Percentiles rank a stretch among this genome's conserved stretches.
phyloP scores from a whole-genome alignment of 1,284 basidiomycete species.

The Agroathelia rolfsii region DNA sequence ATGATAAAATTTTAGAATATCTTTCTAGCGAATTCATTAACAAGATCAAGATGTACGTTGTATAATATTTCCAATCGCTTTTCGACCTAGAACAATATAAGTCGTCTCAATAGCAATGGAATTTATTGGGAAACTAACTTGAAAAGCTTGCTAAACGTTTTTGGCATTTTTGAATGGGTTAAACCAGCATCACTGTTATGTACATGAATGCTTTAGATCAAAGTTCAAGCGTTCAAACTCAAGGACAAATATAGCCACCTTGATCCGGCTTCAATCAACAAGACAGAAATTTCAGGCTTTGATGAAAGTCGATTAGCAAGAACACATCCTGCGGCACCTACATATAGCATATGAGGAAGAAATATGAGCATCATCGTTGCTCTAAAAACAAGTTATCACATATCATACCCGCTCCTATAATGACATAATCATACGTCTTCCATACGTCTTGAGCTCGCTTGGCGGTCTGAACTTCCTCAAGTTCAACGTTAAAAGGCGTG shows the following conservation, averaged over 20 bases:
- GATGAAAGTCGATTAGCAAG: conserved; percentile 21
- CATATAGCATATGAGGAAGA: neutral
- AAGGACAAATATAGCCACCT: conserved; percentile 12
- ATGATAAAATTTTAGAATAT: neutral
- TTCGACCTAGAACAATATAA: conserved; percentile 11
- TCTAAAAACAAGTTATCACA: no score
- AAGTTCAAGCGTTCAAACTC: no score
- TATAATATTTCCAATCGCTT: conserved; percentile 20
- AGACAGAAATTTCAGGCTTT: conserved; percentile 15
- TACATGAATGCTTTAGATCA: no score
- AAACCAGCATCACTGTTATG: conserved; percentile 8
- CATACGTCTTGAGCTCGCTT: no score
- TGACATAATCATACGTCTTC: conserved; percentile 19
- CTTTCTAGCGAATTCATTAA: neutral
- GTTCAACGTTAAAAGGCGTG: no score
- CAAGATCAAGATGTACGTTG: conserved; percentile 12
- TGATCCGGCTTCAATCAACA: conserved; percentile 22
- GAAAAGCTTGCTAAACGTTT: conserved; percentile 16
- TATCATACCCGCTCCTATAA: conserved; percentile 19
- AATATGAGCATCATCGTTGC: neutral
- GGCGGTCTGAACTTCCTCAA: no score
- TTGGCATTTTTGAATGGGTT: conserved; percentile 15
- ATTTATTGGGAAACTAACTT: conserved; percentile 9
- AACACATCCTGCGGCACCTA: conserved; percentile 23
- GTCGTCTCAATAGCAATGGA: no score